Evolutionary conservation across 257 asterid genomes (phyloP).

Genomic region (Nicotiana paniculata): DNA sequence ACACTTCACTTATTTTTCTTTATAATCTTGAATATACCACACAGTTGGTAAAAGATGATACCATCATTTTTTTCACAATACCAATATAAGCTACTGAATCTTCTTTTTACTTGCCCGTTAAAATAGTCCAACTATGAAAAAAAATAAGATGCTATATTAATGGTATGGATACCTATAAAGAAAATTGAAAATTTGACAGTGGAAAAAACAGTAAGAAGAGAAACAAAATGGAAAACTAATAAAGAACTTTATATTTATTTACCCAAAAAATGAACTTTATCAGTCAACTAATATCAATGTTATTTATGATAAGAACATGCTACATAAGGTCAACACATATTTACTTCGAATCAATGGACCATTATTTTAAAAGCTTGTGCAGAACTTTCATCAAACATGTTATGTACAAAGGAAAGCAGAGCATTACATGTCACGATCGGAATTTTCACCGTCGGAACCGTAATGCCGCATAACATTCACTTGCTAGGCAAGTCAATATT

Average conservation of each 20-base stretch:
- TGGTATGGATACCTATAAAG: neutral
- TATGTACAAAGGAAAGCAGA: too few species aligned
- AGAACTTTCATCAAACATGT: neutral
- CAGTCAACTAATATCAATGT: neutral
- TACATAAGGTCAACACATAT: too few species aligned
- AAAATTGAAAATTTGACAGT: too few species aligned
- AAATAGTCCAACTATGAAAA: neutral
- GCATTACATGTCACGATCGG: too few species aligned
- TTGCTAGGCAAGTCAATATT: too few species aligned
- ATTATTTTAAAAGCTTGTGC: neutral
- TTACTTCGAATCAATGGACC: neutral
- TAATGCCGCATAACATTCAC: too few species aligned
- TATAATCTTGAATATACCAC: too few species aligned
- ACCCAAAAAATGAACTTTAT: neutral
- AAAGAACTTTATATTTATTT: too few species aligned
- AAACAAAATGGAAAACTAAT: neutral
- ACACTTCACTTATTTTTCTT: too few species aligned
- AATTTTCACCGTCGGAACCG: too few species aligned
- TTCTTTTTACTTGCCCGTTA: neutral
- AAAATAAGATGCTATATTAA: neutral
- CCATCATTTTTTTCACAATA: neutral
- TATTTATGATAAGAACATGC: too few species aligned
- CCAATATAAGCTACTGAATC: neutral
- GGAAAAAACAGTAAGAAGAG: too few species aligned
- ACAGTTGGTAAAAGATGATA: neutral